Base-by-base conservation (phyloP, 1,139 yeast species). In the Diutina catenulata region DNA sequence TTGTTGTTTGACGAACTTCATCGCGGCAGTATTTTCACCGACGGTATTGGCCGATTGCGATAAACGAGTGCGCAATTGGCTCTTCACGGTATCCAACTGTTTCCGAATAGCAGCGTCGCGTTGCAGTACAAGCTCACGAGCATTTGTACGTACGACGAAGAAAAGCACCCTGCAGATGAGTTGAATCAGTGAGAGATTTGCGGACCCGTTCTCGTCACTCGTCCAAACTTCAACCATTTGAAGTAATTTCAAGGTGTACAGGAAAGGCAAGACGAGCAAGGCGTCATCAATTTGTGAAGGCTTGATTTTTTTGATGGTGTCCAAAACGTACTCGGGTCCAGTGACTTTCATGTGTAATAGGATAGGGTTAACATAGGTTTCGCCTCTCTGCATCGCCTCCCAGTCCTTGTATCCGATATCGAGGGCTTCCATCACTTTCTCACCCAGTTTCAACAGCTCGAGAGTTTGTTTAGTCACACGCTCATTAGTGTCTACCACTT, bases 381-480 rank as follows among this genome's bases (percentile, higher is more conserved):
- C 48, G 49, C 80, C 78, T 38, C 67, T 70, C 40, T 68, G 74
- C 23, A 57, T 53, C n/a, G 74, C 74, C 33, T 73, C 76, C 32
- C 84, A 60, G 48, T 87, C 96, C 41, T 73, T 76, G 23, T 64
- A 61, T 2, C 94, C 94, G 45, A 88, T 65, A 46, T 91, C 97
- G 37, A 91, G 63, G 0, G 97, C 96, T 53, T 91, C 98, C 73
- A 87, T 80, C 38, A 91, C 62, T 49, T 79, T 80, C 58, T 91
- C 99, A 47, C 98, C 96, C 0, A 96, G 93, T 57, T 91, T 91
- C 50, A 91, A 70, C 2, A 96, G 82, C 51, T 91, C 98, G 53
- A 80, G 66, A 0, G 95, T 87, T 57, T 87, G 95, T 47, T 80
- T 80, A 35, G 76, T 72, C 10, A 87, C 96, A 39, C 72, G 71